phyloP scores from a whole-genome alignment of 129 eudicot species.

The Chrysanthemum lavandulifolium region DNA sequence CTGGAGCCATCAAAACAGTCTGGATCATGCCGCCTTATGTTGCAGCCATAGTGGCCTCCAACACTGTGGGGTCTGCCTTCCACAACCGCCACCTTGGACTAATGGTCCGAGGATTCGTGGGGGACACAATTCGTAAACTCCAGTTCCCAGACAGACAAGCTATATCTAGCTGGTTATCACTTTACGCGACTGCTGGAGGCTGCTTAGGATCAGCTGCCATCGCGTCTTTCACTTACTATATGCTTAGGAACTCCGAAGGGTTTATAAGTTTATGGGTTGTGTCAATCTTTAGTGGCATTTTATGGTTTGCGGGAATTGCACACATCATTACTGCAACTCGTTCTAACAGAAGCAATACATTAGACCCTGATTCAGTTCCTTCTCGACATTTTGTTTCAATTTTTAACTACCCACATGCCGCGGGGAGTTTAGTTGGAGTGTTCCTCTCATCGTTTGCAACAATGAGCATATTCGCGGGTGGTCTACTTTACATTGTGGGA shows the following conservation, averaged over 20 bases:
- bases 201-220: conserved; percentile 63
- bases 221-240: conserved; percentile 65
- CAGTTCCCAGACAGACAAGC: conserved; percentile 54
- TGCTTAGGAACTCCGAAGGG: conserved; percentile 53
- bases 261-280: conserved; percentile 78
- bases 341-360: conserved; percentile 22
- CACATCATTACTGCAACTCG: conserved; percentile 50
- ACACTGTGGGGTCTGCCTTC: conserved; percentile 52
- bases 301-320: conserved; percentile 61
- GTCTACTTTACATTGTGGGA: conserved; percentile 51
- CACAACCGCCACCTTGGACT: conserved; percentile 83
- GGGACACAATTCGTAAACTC: conserved; percentile 40
- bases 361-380: conserved; percentile 14
- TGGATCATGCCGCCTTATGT: conserved; percentile 81
- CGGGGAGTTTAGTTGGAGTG: conserved; percentile 62
- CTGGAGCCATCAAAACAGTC: conserved; percentile 62
- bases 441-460: conserved; percentile 66
- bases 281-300: conserved; percentile 70
- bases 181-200: conserved; percentile 70
- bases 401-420: conserved; percentile 72
- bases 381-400: conserved; percentile 51
- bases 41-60: conserved; percentile 63
- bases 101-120: conserved; percentile 60
- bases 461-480: conserved; percentile 68
- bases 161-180: conserved; percentile 61